Evolutionary conservation across 2,329 filamentous ascomycete genomes (phyloP), one percentile per base, ranked within the genome.

Genomic region (Sporothrix luriei): DNA sequence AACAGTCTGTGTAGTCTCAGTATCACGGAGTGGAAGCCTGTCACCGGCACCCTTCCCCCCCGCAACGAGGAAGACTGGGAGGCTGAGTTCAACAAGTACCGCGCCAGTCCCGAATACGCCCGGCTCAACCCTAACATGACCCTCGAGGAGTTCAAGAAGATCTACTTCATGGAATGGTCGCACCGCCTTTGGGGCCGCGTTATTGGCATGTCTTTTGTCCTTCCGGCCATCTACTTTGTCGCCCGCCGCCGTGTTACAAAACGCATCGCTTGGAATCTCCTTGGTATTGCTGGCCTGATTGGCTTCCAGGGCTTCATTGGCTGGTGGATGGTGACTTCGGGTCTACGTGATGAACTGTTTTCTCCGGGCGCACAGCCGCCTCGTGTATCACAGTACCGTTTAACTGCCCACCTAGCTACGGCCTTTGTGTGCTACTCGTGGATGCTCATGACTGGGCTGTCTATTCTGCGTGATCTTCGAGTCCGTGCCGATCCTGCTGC

Each of bases 291-390:
- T 55, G 88, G 86, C 64, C 84, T 98, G 75, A 97, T 99, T 76
- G 95, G 93, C 68, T 95, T 97, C 79, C 95, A 99, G 79, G 95
- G 95, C 57, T 87, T 95, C 76, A 90, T 99, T 73, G 95, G 95
- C 68, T 99, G 95, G 95, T 99, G 95, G 93, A 99, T 99, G 95
- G 95, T 99, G 75, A 96, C 96, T 80, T 96, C 92, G 13, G 95
- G 95, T 1, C 84, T 99, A 72, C 96, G 94, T 78, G 95, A 98
- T 78, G 95, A 99, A 78, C 86, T 99, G 38, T 97, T 99, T 77
- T 92, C 92, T 24, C 91, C 92, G 2, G 95, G 94, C 14, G 91
- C 90, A 69, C 93, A 97, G 79, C 95, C 95, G 0, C 95, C 95
- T 0, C 89, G 95, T 71, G 95, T 99, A 65, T 94, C 90, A 72